Evolutionary conservation across 352 stramenopile genomes (phyloP), one percentile per base, ranked within the genome.

Genomic region (Pythium volutum): DNA sequence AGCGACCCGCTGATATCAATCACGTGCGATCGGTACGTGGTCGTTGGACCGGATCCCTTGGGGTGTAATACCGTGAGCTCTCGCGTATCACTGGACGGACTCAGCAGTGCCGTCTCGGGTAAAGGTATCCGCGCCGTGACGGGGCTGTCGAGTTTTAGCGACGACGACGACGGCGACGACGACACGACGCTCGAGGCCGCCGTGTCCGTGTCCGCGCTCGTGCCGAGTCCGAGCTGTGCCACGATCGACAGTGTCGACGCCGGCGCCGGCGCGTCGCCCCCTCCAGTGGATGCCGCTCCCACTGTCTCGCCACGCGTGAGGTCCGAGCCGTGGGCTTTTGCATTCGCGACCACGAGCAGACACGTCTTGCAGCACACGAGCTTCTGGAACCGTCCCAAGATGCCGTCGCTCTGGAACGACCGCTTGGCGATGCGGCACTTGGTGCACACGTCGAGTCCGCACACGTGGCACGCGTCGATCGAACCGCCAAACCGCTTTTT

Each of bases 371-470:
- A 70, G 29, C 57, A 67, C 26, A 52, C 11, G 9, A 66, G 34
- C 31, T 63, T 62, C 16, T 41, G 8, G 47, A 70, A 70, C 14
- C 48, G 42, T 2, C 58, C 67, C 12, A 67, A 46, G 41, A 69
- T 55, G 31, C 60, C 66, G 20, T 73, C 59, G 52, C 62, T 60
- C 33, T 73, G 52, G 12, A 77, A 83, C 16, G 79, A 48, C 9
- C 66, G 69, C 48, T 70, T 70, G 41, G 62, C 59, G n/a, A 64
- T 46, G 20, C 66, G 69, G 53, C 74, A 83, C 16, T 65, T 62
- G 4, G 55, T 33, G 52, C 74, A 83, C 22, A 69, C 57, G 7
- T 66, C 60, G 15, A 61, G 18, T 23, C 64, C 64, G 39, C 71
- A 83, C 9, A 76, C 42, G 4, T 71, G 60, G 10, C 74, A 83